These are phyloP conservation scores for Spatholobus suberectus DNA, from an alignment of 306 rosid genomes.

Conservation along the genomic window DNA sequence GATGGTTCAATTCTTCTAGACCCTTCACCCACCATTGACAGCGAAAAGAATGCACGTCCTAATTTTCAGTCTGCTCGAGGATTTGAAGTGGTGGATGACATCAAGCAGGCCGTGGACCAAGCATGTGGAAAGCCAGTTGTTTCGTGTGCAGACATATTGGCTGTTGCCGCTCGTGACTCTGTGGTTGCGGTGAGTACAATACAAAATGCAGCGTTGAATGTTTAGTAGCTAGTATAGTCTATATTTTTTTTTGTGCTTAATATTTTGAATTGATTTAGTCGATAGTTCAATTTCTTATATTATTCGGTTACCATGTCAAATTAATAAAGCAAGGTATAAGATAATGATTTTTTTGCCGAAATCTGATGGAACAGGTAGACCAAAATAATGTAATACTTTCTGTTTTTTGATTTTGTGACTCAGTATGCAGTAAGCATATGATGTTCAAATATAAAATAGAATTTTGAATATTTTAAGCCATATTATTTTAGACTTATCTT, in stretches of 20 bases:
- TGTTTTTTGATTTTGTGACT: background rate
- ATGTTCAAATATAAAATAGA: background rate
- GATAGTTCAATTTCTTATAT: background rate
- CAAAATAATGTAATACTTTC: background rate
- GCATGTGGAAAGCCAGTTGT: constrained; percentile 50
- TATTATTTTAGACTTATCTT: too few species aligned
- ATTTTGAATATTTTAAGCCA: background rate
- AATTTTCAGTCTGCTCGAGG: constrained; percentile 40
- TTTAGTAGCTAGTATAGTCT: too few species aligned
- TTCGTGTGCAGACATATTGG: constrained; percentile 60
- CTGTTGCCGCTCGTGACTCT: constrained; percentile 52
- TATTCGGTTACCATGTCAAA: background rate
- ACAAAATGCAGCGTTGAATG: too few species aligned
- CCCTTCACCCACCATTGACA: constrained; percentile 41
- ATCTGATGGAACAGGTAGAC: background rate
- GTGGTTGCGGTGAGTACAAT: constrained; percentile 38
- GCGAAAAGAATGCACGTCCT: constrained; percentile 46
- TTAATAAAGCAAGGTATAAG: background rate
- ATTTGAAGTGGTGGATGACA: constrained; percentile 52
- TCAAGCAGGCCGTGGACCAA: constrained; percentile 44
- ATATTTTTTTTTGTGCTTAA: background rate
- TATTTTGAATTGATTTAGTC: background rate
- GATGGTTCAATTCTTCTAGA: constrained; percentile 58
- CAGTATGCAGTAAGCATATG: background rate
- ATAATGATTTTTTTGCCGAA: background rate